phyloP scores from a whole-genome alignment of 352 stramenopile genomes.

The Globisporangium paroecandrum region DNA sequence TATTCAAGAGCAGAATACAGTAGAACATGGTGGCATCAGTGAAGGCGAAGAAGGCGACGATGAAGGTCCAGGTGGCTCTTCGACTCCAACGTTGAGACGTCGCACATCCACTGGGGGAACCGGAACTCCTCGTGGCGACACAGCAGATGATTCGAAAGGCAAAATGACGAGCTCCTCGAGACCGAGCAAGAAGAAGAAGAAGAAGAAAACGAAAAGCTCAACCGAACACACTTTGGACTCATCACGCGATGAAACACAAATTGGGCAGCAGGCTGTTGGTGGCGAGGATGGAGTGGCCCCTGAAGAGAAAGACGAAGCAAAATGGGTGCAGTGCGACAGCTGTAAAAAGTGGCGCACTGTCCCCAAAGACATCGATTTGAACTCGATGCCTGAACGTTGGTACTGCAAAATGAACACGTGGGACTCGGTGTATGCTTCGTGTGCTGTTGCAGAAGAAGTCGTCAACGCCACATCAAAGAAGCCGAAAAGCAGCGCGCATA shows the following conservation, averaged over 20 bases:
- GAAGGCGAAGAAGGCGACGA: constrained; percentile 52
- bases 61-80: constrained; percentile 27
- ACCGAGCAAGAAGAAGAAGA: constrained; percentile 54
- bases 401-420: constrained; percentile 96
- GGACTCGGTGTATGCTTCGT: constrained; percentile 83
- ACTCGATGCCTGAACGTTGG: constrained; percentile 92
- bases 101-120: constrained; percentile 7
- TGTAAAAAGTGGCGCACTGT: constrained; percentile 96
- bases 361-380: constrained; percentile 81
- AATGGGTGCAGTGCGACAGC: constrained; percentile 95
- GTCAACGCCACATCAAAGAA: constrained; percentile 20
- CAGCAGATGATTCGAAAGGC: constrained; percentile 5
- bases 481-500: constrained; percentile 10
- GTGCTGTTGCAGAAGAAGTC: constrained; percentile 89
- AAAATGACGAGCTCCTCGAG: constrained; percentile 7
- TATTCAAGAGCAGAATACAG: background rate
- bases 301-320: constrained; percentile 56
- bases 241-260: constrained; percentile 14
- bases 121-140: constrained; percentile 8
- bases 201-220: constrained; percentile 42
- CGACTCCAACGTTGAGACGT: constrained; percentile 24
- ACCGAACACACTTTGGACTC: constrained; percentile 7
- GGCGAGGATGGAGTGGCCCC: constrained; percentile 21
- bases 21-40: constrained; percentile 23
- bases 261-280: constrained; percentile 22